These are phyloP conservation scores for Suillus placidus DNA, from an alignment of 768 basidiomycete species.

Conservation along the genomic window DNA sequence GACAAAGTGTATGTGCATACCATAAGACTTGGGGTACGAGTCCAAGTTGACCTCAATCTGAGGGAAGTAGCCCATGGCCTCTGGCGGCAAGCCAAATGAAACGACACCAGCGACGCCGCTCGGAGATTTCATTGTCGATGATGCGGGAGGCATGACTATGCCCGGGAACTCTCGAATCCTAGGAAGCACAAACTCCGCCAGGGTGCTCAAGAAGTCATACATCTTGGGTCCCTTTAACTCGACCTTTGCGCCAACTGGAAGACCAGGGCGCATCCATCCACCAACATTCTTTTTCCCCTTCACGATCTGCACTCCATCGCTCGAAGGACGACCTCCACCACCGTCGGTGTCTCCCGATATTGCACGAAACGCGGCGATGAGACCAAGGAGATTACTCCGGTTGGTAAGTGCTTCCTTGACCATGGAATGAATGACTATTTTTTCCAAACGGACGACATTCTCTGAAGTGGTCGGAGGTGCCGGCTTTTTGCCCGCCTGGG, in stretches of 20 bases:
- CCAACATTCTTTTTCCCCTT: conserved; percentile 66
- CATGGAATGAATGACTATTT: conserved; percentile 86
- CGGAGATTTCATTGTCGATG: conserved; percentile 69
- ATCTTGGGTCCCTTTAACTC: conserved; percentile 88
- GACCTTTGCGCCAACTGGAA: conserved; percentile 88
- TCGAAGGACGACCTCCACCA: conserved; percentile 70
- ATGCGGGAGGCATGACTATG: conserved; percentile 73
- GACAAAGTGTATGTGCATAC: conserved; percentile 94
- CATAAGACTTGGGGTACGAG: conserved; percentile 80
- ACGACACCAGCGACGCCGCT: conserved; percentile 86
- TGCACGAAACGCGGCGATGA: conserved; percentile 85
- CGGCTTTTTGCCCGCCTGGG: conserved; percentile 65
- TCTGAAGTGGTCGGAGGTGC: conserved; percentile 67
- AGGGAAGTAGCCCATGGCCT: conserved; percentile 89
- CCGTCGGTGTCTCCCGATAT: conserved; percentile 81
- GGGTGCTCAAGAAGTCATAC: conserved; percentile 89
- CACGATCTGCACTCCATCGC: conserved; percentile 79
- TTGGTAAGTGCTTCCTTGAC: conserved; percentile 75
- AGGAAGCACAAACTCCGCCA: conserved; percentile 95
- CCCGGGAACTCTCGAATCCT: conserved; percentile 90
- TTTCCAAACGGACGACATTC: conserved; percentile 77
- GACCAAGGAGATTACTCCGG: conserved; percentile 75
- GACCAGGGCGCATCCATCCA: conserved; percentile 82
- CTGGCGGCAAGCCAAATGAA: conserved; percentile 81
- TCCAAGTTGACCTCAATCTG: conserved; percentile 95